A percentile compares a stretch with the other conserved stretches of the same genome.
phyloP scores from a whole-genome alignment of 306 rosid genomes.

The Parietaria judaica region DNA sequence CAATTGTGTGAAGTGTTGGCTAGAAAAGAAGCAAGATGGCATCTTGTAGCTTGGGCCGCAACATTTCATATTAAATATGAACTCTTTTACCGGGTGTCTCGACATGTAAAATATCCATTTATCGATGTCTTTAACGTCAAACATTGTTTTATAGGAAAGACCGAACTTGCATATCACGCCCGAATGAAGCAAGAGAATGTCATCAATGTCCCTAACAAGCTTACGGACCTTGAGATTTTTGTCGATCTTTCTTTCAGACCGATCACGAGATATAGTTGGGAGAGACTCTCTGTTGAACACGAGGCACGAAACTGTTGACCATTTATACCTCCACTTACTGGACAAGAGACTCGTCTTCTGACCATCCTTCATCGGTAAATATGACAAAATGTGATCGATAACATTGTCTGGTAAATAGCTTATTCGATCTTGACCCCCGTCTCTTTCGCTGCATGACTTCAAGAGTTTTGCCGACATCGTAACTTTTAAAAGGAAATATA shows the following conservation, averaged over 20 bases:
- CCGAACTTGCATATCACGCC: conserved; percentile 44
- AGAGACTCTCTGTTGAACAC: background rate
- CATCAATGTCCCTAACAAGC: background rate
- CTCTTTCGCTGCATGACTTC: no score
- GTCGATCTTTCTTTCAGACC: no score
- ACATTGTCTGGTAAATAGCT: conserved; percentile 1
- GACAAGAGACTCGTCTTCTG: conserved; percentile 3
- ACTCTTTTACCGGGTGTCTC: conserved; percentile 36
- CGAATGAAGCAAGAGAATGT: conserved; percentile 21
- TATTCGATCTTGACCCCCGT: background rate
- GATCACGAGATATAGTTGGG: background rate
- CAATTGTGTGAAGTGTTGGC: conserved; percentile 40
- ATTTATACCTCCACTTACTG: conserved; percentile 5
- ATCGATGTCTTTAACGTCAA: conserved; percentile 40
- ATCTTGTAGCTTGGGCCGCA: conserved; percentile 33
- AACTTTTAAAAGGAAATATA: background rate
- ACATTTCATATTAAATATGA: conserved; percentile 5
- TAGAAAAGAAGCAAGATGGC: conserved; percentile 42
- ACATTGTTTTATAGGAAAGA: conserved; percentile 42
- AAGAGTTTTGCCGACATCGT: no score
- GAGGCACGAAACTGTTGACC: background rate
- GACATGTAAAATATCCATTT: conserved; percentile 43
- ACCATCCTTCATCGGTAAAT: background rate
- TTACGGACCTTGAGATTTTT: no score
- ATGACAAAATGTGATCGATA: background rate